phyloP scores from a whole-genome alignment of 495 filamentous ascomycete species.

The Pseudomonodictys pantanalensis region DNA sequence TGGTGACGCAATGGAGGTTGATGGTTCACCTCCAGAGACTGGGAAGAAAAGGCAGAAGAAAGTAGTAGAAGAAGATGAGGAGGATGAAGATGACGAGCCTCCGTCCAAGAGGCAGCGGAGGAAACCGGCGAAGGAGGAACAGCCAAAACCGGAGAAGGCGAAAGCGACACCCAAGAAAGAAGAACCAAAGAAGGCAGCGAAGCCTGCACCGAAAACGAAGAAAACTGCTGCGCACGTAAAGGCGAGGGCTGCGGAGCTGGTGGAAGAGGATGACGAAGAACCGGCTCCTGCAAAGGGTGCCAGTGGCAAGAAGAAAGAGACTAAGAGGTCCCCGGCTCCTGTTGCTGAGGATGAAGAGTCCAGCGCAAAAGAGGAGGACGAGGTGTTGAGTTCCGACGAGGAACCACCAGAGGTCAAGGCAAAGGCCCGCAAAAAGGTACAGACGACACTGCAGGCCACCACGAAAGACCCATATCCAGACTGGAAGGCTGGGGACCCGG shows the following conservation, averaged over 20 bases:
- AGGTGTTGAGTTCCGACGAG: conserved; percentile 46
- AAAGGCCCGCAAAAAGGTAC: conserved; percentile 79
- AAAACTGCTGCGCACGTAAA: background rate
- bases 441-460: conserved; percentile 64
- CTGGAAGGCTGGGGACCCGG: conserved; percentile 83
- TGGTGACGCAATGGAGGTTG: conserved; percentile 27
- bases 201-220: background rate
- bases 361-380: conserved; percentile 29
- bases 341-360: background rate
- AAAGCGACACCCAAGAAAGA: conserved; percentile 1
- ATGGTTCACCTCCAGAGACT: conserved; percentile 4
- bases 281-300: conserved; percentile 1
- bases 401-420: conserved; percentile 72
- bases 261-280: background rate
- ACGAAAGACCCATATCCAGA: conserved; percentile 85
- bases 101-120: conserved; percentile 27
- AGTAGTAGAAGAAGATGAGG: conserved; percentile 12
- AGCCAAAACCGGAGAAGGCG: background rate
- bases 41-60: conserved; percentile 21
- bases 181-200: conserved; percentile 4
- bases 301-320: conserved; percentile 13
- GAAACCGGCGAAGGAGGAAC: conserved; percentile 7
- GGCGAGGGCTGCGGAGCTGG: background rate
- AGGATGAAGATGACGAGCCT: conserved; percentile 31
- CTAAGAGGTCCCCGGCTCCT: background rate